Evolutionary conservation across 495 filamentous ascomycete species (phyloP).

Genomic region (Penicillium pulvis): DNA sequence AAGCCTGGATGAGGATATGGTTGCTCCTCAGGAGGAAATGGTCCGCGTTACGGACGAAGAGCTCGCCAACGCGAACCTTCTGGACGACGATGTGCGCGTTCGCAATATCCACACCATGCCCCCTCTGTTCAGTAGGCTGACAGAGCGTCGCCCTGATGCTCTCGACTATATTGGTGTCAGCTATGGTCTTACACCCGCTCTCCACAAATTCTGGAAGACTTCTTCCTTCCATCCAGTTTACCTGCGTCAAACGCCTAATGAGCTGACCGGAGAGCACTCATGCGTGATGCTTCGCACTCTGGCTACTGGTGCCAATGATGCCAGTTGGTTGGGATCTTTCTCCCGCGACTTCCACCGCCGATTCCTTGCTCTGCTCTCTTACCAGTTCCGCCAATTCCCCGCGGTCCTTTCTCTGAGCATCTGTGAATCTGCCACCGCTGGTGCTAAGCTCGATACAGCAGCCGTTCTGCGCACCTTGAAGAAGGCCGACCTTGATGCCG

Average conservation of each 20-base stretch:
- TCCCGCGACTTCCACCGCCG: conserved; percentile 89
- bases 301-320: conserved; percentile 61
- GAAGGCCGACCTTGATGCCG: conserved; percentile 70
- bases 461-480: conserved; percentile 55
- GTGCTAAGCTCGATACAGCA: conserved; percentile 59
- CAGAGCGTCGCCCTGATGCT: conserved; percentile 74
- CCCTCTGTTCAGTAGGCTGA: conserved; percentile 85
- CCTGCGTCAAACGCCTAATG: conserved; percentile 91
- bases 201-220: conserved; percentile 97
- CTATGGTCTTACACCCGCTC: conserved; percentile 83
- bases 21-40: conserved; percentile 56
- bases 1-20: conserved; percentile 67
- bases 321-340: conserved; percentile 85
- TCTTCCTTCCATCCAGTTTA: conserved; percentile 88
- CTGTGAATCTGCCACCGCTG: conserved; percentile 77
- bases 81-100: conserved; percentile 85
- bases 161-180: conserved; percentile 95
- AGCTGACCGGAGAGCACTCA: conserved; percentile 95
- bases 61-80: conserved; percentile 72
- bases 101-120: conserved; percentile 91
- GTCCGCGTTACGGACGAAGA: conserved; percentile 83
- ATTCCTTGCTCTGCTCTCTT: conserved; percentile 85
- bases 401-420: conserved; percentile 81
- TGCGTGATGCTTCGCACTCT: conserved; percentile 92
- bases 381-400: conserved; percentile 87